These are phyloP conservation scores for Boehmeria nivea DNA, from an alignment of 306 rosid genomes.

Conservation along the genomic window DNA sequence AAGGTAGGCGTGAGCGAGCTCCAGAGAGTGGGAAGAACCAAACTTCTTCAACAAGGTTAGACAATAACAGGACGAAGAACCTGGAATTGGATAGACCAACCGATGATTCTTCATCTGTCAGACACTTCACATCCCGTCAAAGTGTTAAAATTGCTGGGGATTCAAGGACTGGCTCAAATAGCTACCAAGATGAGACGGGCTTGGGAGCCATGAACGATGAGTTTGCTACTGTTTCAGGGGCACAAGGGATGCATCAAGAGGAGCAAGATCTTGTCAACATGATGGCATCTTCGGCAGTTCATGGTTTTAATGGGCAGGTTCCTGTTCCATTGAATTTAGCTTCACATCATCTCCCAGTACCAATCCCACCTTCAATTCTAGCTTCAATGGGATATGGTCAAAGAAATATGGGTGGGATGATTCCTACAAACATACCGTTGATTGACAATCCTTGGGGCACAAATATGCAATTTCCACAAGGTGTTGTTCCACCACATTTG, in stretches of 20 bases:
- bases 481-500: constrained; percentile 60
- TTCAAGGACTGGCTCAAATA: constrained; percentile 44
- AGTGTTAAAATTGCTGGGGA: constrained; percentile 47
- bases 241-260: constrained; percentile 78
- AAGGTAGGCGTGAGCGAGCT: constrained; percentile 46
- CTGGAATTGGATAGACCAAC: constrained; percentile 36
- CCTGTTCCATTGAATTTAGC: constrained; percentile 67
- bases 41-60: constrained; percentile 42
- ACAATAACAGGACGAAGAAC: constrained; percentile 57
- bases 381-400: constrained; percentile 77
- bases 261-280: constrained; percentile 89
- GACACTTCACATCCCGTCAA: constrained; percentile 37
- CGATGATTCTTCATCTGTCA: constrained; percentile 46
- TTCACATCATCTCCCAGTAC: constrained; percentile 71
- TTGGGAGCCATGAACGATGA: constrained; percentile 46
- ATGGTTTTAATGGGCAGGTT: constrained; percentile 63
- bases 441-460: constrained; percentile 82
- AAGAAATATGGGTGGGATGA: constrained; percentile 63
- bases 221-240: constrained; percentile 55
- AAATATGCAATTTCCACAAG: constrained; percentile 73
- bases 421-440: constrained; percentile 58
- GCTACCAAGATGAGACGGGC: constrained; percentile 48
- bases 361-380: constrained; percentile 59
- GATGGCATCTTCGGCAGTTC: constrained; percentile 66
- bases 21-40: constrained; percentile 52